Evolutionary conservation across 768 basidiomycete species (phyloP).

Genomic region (Agaricus bisporus): DNA sequence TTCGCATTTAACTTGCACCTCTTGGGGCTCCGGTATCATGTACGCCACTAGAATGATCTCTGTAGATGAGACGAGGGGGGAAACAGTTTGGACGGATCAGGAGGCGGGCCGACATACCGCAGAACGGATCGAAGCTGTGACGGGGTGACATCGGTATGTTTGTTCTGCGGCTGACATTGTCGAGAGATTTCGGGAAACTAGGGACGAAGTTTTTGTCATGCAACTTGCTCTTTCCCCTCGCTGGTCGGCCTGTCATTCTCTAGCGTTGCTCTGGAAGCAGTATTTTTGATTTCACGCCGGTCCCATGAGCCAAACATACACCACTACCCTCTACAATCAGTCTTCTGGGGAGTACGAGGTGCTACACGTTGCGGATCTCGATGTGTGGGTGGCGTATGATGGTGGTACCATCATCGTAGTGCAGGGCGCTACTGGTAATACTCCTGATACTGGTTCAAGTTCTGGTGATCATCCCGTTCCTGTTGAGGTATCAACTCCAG

Average conservation of each 20-base stretch:
- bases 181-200: background rate
- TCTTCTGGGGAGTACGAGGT: background rate
- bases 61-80: background rate
- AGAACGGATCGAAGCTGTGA: constrained; percentile 1
- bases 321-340: background rate
- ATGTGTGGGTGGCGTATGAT: constrained; percentile 8
- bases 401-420: constrained; percentile 2
- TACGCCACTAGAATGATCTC: background rate
- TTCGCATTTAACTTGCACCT: background rate
- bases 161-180: constrained; percentile 2
- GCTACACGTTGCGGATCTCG: constrained; percentile 4
- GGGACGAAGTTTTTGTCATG: background rate
- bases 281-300: background rate
- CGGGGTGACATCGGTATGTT: background rate
- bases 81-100: background rate
- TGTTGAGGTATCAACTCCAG: background rate
- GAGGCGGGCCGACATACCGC: background rate
- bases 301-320: background rate
- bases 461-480: background rate
- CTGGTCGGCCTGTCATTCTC: constrained; percentile 1
- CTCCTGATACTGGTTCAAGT: background rate
- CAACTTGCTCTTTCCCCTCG: background rate
- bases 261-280: constrained; percentile 1
- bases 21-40: background rate
- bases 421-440: background rate